Evolutionary conservation across 768 basidiomycete genomes (phyloP).

Genomic region (Mycena albidolilacea): DNA sequence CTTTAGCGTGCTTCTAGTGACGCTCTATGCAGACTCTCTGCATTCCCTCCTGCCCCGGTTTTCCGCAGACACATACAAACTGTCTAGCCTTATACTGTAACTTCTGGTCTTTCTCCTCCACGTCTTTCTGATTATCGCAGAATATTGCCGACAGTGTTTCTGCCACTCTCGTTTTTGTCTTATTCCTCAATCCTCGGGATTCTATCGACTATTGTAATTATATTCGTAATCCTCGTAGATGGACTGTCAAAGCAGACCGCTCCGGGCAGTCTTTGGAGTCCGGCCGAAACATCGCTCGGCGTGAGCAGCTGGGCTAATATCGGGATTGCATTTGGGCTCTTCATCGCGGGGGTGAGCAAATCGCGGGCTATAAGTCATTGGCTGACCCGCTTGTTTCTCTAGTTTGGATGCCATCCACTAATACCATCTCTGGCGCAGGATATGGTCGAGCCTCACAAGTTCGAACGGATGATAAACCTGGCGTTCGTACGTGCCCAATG

Average conservation of each 20-base stretch:
- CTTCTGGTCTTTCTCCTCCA: slow-evolving; percentile 39
- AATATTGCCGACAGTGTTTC: slow-evolving; percentile 86
- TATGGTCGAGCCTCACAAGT: slow-evolving; percentile 87
- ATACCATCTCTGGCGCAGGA: slow-evolving; percentile 92
- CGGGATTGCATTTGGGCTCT: slow-evolving; percentile 87
- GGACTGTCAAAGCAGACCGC: slow-evolving; percentile 79
- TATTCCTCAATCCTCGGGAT: slow-evolving; percentile 92
- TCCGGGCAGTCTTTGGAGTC: slow-evolving; percentile 87
- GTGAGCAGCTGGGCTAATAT: slow-evolving; percentile 70
- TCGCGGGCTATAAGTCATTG: not conserved
- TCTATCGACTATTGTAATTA: slow-evolving; percentile 80
- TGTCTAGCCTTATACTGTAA: slow-evolving; percentile 80
- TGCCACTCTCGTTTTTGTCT: slow-evolving; percentile 89
- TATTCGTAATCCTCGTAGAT: slow-evolving; percentile 85
- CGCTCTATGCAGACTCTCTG: slow-evolving; percentile 90
- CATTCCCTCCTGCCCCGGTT: slow-evolving; percentile 78
- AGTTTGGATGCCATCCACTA: slow-evolving; percentile 95
- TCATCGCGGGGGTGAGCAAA: slow-evolving; percentile 88
- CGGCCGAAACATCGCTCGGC: slow-evolving; percentile 76
- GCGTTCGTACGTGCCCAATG: slow-evolving; percentile 76
- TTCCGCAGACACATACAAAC: slow-evolving; percentile 81
- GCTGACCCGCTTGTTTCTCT: slow-evolving; percentile 4
- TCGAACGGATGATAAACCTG: slow-evolving; percentile 86
- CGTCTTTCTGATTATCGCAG: slow-evolving; percentile 54
- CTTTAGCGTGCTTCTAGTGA: slow-evolving; percentile 85